Base-by-base conservation (phyloP, 2,329 filamentous ascomycete genomes). In the Zymoseptoria crescenta region DNA sequence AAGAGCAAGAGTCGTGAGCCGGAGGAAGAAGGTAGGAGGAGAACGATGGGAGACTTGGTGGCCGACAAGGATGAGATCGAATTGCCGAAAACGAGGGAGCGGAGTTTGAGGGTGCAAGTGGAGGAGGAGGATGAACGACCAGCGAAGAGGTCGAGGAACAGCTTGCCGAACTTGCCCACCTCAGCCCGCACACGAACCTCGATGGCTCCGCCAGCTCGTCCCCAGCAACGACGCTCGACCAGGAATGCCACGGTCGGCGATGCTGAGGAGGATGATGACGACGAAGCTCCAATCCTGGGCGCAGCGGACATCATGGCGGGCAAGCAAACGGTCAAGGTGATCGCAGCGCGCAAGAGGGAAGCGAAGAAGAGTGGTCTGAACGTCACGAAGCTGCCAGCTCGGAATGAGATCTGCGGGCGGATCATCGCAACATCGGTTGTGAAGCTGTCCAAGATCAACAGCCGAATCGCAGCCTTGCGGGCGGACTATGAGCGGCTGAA, bases 391-490 rank as follows among this genome's bases (percentile, higher is more conserved):
- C 35, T 45, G 7, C 35, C 35, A 45, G 13, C 35, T 45, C 35
- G 35, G 35, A 7, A 7, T 16, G 35, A 45, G 35, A 45, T 45
- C 35, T 45, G 35, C 35, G 35, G 35, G 16, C 35, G 35, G 2
- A 45, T 45, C 13, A 45, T 45, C 35, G 35, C 35, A 16, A 45
- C 35, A 45, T 45, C 35, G 35, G 41, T 55, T 16, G 30, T 57
- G 19, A 57, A 62, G 27, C 60, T 64, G 16, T 58, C 53, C 24
- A 59, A 55, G 41, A 55, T 62, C 28, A 62, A 64, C 35, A 35
- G 50, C 24, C 56, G 54, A 3, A 55, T 62, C 20, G 48, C 56
- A 19, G 16, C 21, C 16, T 3, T 60, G 28, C 56, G 30, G 16
- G 29, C 49, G n/a, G 29, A 49, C 13, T 57, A 53, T 41, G 50